Evolutionary conservation across 352 stramenopile species (phyloP), one percentile per base, ranked within the genome.

Genomic region (Phytophthora megakarya): DNA sequence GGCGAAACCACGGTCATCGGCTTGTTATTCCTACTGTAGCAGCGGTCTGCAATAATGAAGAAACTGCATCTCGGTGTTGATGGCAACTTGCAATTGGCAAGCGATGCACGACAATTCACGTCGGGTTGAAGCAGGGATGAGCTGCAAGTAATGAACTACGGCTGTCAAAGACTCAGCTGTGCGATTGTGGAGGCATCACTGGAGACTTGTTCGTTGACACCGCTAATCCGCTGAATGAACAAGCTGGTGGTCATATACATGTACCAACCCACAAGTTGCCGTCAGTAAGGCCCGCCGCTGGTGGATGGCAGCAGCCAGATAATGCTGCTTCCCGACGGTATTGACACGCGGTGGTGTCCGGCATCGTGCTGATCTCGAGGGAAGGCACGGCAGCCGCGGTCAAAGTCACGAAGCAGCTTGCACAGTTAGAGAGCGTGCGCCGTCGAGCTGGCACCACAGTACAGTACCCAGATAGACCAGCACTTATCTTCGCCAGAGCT

Each of bases 341-440:
- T 47, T 52, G 53, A 61, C 53, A 63, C 25, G 53, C 53, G 9
- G 37, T 21, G 16, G n/a, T 43, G n/a, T n/a, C n/a, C n/a, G n/a
- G n/a, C n/a, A n/a, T n/a, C n/a, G n/a, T n/a, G 44, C 43, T 25
- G 43, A 55, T 63, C 55, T 11, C 44, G 26, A 39, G 45, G 45
- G 26, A 63, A 63, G 22, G 43, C 32, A 47, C 30, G 30, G 30
- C 53, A 50, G 42, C 32, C 13, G 21, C 12, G 30, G 23, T 50
- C 32, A 15, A 48, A 19, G 22, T 18, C 40, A 28, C 18, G 39
- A 3, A 23, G 18, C 26, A 19, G 18, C 39, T 25, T 19, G 8
- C 16, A 48, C 51, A 52, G 15, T 52, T 61, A 12, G 23, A 61
- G 28, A 52, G 52, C 9, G 21, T 45, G n/a, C n/a, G n/a, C 9